A percentile compares a stretch with the other conserved stretches of the same genome.
phyloP scores from a whole-genome alignment of 176 grass and related monocot genomes.

The barley (Hordeum vulgare) region MorexV3_pseudomolecules_assembly NC_058518.1:41999293-41999792 shows the following conservation, averaged over 20 bases:
- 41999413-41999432: constrained; percentile 31
- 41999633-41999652: neutral
- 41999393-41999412: neutral
- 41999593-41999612: neutral
- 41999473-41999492: constrained; percentile 15
- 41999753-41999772: neutral
- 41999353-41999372: constrained; percentile 94
- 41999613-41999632: neutral
- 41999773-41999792: neutral
- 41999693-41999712: neutral
- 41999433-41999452: constrained; percentile 41
- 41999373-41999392: constrained; percentile 67
- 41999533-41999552: constrained; percentile 46
- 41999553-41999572: constrained; percentile 82
- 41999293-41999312: neutral
- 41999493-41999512: neutral
- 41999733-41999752: constrained; percentile 6
- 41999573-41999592: constrained; percentile 77
- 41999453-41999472: constrained; percentile 21
- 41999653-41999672: neutral
- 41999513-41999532: constrained; percentile 40
- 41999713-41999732: neutral
- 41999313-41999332: neutral
- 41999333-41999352: constrained; percentile 32
- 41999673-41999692: neutral